Base-by-base conservation (phyloP, 2,329 filamentous ascomycete genomes). In the Ambrosiella cleistominuta region DNA sequence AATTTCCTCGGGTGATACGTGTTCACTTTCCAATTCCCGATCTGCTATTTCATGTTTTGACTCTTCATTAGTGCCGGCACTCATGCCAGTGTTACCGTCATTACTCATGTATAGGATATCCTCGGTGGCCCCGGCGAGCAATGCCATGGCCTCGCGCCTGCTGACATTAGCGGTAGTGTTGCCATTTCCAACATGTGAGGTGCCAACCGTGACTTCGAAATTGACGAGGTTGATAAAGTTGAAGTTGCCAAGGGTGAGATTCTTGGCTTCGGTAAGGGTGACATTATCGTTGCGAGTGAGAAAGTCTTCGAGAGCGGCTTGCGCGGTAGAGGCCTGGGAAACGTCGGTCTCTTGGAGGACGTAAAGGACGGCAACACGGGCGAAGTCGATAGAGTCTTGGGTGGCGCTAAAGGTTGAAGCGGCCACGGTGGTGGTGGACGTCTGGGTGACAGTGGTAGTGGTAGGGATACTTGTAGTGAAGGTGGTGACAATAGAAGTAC, bases 331-430 rank as follows among this genome's bases (percentile, higher is more conserved):
- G 0, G 81, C 81, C 44, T 71, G 70, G 38, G 70, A 66, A 1
- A 81, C 63, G 4, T 67, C 70, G 59, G 77, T 68, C 63, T 80
- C 69, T 64, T 85, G 79, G 1, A 85, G 69, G 35, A 86, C 71
- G 62, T 74, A 84, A 13, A 86, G 71, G 2, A 85, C 76, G 0
- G 75, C 75, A 1, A 83, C 74, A 2, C 82, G 74, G 0, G 80
- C 76, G 69, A 86, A 86, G 64, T 85, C 82, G 1, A 83, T 69
- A 0, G 75, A 73, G 54, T 78, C 72, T 58, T 82, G 73, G 0
- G 77, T 78, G 11, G 80, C 70, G 0, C 65, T 66, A 54, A 82
- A 82, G 1, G 60, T 59, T 9, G 39, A 55, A 11, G 57, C 54
- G 8, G 58, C 52, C 12, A 59, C 58, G 15, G 56, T 56, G 11